Evolutionary conservation across 495 filamentous ascomycete species (phyloP).

Genomic region (Acidomyces sp.): DNA sequence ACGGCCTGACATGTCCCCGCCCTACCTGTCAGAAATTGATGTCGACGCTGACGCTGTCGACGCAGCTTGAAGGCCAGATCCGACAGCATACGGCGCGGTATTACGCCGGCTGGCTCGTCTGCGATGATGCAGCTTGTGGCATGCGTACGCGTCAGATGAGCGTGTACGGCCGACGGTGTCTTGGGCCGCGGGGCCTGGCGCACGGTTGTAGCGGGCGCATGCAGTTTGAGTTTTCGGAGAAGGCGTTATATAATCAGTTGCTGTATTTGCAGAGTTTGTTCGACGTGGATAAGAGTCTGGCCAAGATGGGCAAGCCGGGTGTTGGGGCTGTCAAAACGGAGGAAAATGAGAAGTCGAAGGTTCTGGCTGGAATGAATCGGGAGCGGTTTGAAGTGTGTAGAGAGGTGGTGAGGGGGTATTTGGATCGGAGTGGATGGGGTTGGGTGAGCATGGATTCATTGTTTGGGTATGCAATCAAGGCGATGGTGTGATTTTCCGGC

Average conservation of each 20-base stretch:
- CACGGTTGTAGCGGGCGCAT: conserved; percentile 76
- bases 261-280: conserved; percentile 75
- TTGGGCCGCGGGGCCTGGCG: conserved; percentile 72
- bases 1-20: conserved; percentile 63
- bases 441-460: conserved; percentile 95
- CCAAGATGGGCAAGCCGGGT: conserved; percentile 36
- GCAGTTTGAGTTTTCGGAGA: conserved; percentile 77
- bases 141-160: conserved; percentile 80
- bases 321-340: conserved; percentile 27
- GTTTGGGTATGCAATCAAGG: conserved; percentile 52
- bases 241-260: conserved; percentile 85
- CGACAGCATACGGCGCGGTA: conserved; percentile 65
- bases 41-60: conserved; percentile 57
- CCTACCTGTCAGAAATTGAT: conserved; percentile 48
- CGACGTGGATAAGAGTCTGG: conserved; percentile 74
- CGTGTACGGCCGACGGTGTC: conserved; percentile 80
- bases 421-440: conserved; percentile 85
- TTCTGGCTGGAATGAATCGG: conserved; percentile 68
- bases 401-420: conserved; percentile 68
- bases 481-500: no score
- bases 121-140: conserved; percentile 76
- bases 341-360: conserved; percentile 44
- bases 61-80: conserved; percentile 76
- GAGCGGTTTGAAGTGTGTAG: conserved; percentile 60
- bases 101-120: conserved; percentile 84